Evolutionary conservation across 257 asterid species (phyloP).

Genomic region (Salvia miltiorrhiza): DNA sequence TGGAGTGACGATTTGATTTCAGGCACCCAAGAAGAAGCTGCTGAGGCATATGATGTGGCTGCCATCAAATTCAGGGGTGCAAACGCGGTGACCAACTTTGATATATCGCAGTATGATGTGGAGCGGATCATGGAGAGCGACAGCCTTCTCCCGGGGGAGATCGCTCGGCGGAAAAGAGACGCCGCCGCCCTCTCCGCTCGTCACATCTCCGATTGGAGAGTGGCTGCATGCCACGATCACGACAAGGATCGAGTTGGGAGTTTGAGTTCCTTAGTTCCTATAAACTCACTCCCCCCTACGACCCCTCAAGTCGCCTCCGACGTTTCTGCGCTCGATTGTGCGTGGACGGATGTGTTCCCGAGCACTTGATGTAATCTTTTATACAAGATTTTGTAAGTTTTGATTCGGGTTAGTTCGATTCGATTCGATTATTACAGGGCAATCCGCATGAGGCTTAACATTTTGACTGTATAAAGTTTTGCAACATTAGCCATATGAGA

Average conservation of each 20-base stretch:
- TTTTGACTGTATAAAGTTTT: not conserved
- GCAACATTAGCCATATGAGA: not conserved
- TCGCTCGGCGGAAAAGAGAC: conserved; percentile 53
- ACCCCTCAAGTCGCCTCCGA: conserved; percentile 29
- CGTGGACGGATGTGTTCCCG: conserved; percentile 60
- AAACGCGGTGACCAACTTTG: conserved; percentile 84
- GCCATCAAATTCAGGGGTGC: conserved; percentile 77
- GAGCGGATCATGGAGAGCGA: conserved; percentile 67
- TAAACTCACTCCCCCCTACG: conserved; percentile 19
- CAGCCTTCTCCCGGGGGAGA: conserved; percentile 62
- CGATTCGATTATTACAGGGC: too few relatives aligned
- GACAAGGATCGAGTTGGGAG: conserved; percentile 31
- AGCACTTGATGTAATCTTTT: not conserved
- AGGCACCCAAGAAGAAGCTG: conserved; percentile 97
- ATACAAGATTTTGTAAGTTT: not conserved
- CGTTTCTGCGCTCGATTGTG: conserved; percentile 45
- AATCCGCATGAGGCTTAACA: not conserved
- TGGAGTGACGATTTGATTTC: not conserved
- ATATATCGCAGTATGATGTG: conserved; percentile 55
- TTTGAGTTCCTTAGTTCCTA: conserved; percentile 29
- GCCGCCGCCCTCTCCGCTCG: not conserved
- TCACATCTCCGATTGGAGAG: conserved; percentile 36
- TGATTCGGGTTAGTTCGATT: not conserved
- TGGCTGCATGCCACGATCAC: conserved; percentile 25
- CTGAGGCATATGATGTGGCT: conserved; percentile 86